Evolutionary conservation across 1,284 basidiomycete genomes (phyloP).

Genomic region (Bjerkandera adusta): DNA sequence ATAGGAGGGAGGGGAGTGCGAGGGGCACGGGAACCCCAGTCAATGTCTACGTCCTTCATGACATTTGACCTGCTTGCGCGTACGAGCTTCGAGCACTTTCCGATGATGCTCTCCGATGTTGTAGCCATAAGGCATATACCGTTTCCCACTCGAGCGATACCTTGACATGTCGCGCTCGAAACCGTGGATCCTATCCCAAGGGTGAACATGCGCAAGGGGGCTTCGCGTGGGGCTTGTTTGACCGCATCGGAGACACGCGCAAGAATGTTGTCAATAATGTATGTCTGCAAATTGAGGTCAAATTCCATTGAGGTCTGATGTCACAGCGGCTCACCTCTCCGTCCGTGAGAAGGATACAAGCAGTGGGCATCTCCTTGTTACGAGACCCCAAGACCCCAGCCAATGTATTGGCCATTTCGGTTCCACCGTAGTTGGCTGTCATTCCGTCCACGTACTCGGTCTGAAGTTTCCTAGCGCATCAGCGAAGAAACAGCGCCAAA

Average conservation of each 20-base stretch:
- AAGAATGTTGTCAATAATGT: not conserved
- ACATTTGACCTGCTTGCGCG: constrained; percentile 45
- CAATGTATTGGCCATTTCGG: constrained; percentile 43
- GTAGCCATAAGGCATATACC: constrained; percentile 47
- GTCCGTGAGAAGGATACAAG: constrained; percentile 54
- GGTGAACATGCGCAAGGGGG: constrained; percentile 1
- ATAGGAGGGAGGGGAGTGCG: too few species aligned
- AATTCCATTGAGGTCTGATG: too few species aligned
- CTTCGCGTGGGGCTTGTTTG: not conserved
- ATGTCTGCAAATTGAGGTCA: too few species aligned
- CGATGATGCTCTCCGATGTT: constrained; percentile 41
- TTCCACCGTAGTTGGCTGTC: constrained; percentile 43
- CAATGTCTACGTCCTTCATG: constrained; percentile 42
- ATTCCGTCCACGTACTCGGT: constrained; percentile 37
- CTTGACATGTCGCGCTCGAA: constrained; percentile 1
- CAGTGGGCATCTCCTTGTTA: constrained; percentile 34
- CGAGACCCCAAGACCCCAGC: constrained; percentile 32
- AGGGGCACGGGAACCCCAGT: constrained; percentile 40
- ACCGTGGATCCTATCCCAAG: constrained; percentile 1
- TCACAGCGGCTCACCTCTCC: constrained; percentile 41
- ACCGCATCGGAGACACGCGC: not conserved
- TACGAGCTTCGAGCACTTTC: constrained; percentile 47
- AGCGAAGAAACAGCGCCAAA: too few species aligned
- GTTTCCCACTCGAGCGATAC: constrained; percentile 20
- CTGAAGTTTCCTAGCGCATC: constrained; percentile 1